Evolutionary conservation across 1,284 basidiomycete genomes (phyloP).

Genomic region (Apiotrichum veenhuisii): DNA sequence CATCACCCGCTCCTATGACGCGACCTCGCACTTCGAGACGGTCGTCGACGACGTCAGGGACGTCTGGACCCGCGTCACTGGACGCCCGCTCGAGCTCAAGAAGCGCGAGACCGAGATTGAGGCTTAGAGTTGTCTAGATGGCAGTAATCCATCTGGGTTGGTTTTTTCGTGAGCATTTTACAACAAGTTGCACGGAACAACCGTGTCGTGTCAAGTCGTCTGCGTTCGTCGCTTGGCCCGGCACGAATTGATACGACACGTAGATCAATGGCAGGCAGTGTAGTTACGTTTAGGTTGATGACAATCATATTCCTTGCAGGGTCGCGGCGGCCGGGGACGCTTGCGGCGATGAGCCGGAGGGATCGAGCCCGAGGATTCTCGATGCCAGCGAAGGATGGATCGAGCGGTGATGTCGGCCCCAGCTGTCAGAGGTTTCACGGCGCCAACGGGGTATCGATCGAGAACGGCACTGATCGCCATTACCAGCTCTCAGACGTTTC

Average conservation of each 20-base stretch:
- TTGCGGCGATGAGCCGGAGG: too few relatives aligned
- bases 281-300: conserved; percentile 4
- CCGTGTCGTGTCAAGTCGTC: not conserved
- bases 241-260: not conserved
- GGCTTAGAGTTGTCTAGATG: not conserved
- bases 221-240: not conserved
- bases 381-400: too few relatives aligned
- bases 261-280: not conserved
- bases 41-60: conserved; percentile 91
- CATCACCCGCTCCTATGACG: conserved; percentile 96
- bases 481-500: too few relatives aligned
- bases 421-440: too few relatives aligned
- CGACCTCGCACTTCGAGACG: conserved; percentile 98
- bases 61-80: conserved; percentile 78
- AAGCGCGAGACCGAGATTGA: conserved; percentile 44
- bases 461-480: too few relatives aligned
- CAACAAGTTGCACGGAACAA: not conserved
- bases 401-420: too few relatives aligned
- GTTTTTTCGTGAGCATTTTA: not conserved
- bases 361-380: too few relatives aligned
- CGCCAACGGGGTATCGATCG: too few relatives aligned
- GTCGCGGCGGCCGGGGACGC: too few relatives aligned
- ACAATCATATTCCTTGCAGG: conserved; percentile 3
- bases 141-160: not conserved
- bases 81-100: conserved; percentile 48